These are phyloP conservation scores for Pholiota molesta DNA, from an alignment of 768 basidiomycete genomes.

Conservation along the genomic window DNA sequence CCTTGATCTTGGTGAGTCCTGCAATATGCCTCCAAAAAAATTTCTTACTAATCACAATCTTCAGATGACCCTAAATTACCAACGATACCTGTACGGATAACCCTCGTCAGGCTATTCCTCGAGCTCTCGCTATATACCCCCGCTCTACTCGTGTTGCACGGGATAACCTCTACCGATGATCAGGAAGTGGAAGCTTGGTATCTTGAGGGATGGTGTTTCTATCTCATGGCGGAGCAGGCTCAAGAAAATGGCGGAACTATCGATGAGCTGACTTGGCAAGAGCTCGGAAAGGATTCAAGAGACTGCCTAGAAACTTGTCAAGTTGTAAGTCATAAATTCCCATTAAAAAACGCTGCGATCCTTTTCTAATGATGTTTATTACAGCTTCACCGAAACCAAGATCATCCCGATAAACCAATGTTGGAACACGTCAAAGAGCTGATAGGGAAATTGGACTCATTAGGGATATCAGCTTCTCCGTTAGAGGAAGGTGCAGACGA, in stretches of 20 bases:
- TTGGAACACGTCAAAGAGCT: slow-evolving; percentile 79
- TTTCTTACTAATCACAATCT: slow-evolving; percentile 3
- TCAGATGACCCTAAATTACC: slow-evolving; percentile 72
- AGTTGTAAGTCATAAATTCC: slow-evolving; percentile 49
- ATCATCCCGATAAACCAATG: slow-evolving; percentile 75
- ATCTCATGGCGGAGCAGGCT: slow-evolving; percentile 75
- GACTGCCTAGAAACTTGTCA: slow-evolving; percentile 86
- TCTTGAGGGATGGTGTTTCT: slow-evolving; percentile 93
- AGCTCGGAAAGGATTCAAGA: slow-evolving; percentile 76
- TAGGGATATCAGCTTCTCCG: slow-evolving; percentile 67
- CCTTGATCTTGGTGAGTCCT: slow-evolving; percentile 49
- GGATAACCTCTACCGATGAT: slow-evolving; percentile 80
- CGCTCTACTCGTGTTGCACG: slow-evolving; percentile 76
- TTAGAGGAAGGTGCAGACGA: slow-evolving; percentile 58
- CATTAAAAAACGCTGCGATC: background rate
- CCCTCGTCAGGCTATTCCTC: slow-evolving; percentile 80
- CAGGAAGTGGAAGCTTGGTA: slow-evolving; percentile 93
- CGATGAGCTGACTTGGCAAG: slow-evolving; percentile 68
- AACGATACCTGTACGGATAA: slow-evolving; percentile 69
- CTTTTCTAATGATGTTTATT: slow-evolving; percentile 6
- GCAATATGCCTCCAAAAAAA: background rate
- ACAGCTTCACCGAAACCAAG: slow-evolving; percentile 72
- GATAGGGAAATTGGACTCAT: slow-evolving; percentile 62
- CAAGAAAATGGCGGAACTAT: slow-evolving; percentile 55
- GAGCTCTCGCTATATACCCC: slow-evolving; percentile 73